phyloP scores from a whole-genome alignment of 495 filamentous ascomycete genomes.

The Hypoxylon perforatum region DNA sequence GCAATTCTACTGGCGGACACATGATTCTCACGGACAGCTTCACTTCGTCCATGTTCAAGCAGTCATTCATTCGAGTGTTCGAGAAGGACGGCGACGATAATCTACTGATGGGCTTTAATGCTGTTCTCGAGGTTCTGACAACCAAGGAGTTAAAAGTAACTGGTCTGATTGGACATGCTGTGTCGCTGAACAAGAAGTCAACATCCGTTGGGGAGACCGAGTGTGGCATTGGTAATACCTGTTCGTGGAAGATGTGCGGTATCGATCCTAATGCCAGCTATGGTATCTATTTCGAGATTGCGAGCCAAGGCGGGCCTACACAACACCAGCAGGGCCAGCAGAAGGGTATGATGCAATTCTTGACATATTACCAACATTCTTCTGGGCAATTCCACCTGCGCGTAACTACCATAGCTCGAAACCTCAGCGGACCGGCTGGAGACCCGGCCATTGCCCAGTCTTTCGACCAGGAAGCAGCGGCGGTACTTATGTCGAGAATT shows the following conservation, averaged over 20 bases:
- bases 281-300: conserved; percentile 97
- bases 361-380: conserved; percentile 98
- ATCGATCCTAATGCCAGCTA: conserved; percentile 95
- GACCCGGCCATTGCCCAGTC: conserved; percentile 98
- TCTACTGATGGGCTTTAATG: conserved; percentile 98
- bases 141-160: conserved; percentile 99
- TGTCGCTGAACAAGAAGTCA: conserved; percentile 98
- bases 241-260: conserved; percentile 99
- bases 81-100: conserved; percentile 96
- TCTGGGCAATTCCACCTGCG: conserved; percentile 95
- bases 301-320: conserved; percentile 88
- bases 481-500: conserved; percentile 97
- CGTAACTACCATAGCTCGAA: conserved; percentile 92
- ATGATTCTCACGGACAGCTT: conserved; percentile 99
- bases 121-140: conserved; percentile 93
- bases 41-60: conserved; percentile 99
- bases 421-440: conserved; percentile 91
- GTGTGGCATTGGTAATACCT: conserved; percentile 98
- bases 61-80: conserved; percentile 96
- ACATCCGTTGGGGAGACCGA: conserved; percentile 97
- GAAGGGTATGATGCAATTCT: conserved; percentile 97
- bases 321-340: conserved; percentile 87
- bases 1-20: conserved; percentile 96
- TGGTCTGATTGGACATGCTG: conserved; percentile 95
- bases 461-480: conserved; percentile 98